Base-by-base conservation (phyloP, 495 filamentous ascomycete species). In the Hypoxylon perforatum region DNA sequence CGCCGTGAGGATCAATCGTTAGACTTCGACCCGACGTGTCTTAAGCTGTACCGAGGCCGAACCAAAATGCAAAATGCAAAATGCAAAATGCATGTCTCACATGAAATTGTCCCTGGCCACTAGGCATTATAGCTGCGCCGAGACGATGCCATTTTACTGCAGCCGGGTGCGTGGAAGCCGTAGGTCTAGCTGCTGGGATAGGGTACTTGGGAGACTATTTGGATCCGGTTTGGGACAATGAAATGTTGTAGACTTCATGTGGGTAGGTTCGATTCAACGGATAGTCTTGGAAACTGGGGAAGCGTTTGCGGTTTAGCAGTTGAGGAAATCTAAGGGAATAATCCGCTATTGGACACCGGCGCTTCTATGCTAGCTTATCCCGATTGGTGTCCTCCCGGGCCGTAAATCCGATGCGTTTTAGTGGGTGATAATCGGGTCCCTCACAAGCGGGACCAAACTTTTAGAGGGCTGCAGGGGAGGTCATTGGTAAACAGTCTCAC, bases 291-390 rank as follows among this genome's bases (percentile, higher is more conserved):
- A 33, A 61, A 38, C 22, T 57, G 25, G n/a, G 39, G n/a, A n/a
- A n/a, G n/a, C n/a, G n/a, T n/a, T n/a, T n/a, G n/a, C n/a, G n/a
- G 30, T 42, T 38, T 12, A 57, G 47, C 4, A 42, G 35, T 57
- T 39, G 54, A 23, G 42, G 44, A 54, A 57, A 67, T 8, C 25
- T 61, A 49, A 35, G 54, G 28, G 35, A 22, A 22, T 30, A 28
- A 28, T 28, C 25, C 25, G 36, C 18, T 36, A 69, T 69, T 64
- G 65, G 60, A 14, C 28, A 23, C 18, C 56, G 61, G 61, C 50
- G 56, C 45, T 69, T 61, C 51, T 57, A 19, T 51, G 52, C 61
- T 69, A 44, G 35, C 52, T 49, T 57, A 61, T 69, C 61, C 66
- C 61, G 61, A 69, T 61, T 48, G 17, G 61, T 44, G 18, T 61